Conservation (phyloP, 176 grass and related monocot genomes). For the Themeda triandra region DNA sequence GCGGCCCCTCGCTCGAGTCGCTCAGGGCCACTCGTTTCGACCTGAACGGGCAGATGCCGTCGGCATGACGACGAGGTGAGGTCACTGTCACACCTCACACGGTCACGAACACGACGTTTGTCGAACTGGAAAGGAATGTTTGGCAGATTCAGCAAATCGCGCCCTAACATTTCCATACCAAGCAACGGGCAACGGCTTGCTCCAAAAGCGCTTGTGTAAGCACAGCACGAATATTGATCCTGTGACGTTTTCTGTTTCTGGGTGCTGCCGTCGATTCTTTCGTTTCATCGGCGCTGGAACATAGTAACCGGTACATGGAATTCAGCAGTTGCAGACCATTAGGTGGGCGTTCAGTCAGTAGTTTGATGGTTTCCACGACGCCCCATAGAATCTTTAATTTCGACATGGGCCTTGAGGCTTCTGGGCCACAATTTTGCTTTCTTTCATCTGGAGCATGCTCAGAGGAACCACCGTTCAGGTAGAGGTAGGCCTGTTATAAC, state of each 20-base stretch:
- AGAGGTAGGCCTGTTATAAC: no score
- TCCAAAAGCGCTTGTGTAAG: background rate
- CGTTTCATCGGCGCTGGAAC: background rate
- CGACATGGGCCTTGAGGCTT: background rate
- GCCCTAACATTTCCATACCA: background rate
- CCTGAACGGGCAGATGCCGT: background rate
- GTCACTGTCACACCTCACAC: background rate
- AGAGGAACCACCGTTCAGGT: no score
- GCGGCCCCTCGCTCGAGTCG: no score
- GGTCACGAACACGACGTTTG: no score
- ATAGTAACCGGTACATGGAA: background rate
- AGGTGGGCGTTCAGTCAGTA: background rate
- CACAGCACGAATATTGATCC: background rate
- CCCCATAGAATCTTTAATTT: background rate
- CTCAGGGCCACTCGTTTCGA: background rate
- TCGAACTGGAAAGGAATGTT: background rate
- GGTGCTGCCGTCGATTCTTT: background rate
- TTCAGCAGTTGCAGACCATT: background rate
- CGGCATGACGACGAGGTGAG: background rate
- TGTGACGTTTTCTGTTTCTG: background rate
- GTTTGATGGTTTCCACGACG: background rate
- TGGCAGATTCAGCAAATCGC: background rate
- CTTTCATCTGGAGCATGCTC: no score
- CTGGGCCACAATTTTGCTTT: background rate
- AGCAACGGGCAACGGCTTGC: background rate